Percentiles rank a stretch among this genome's conserved stretches.
Conservation (phyloP, 176 grass and related monocot species). For the Ensete ventricosum region DNA sequence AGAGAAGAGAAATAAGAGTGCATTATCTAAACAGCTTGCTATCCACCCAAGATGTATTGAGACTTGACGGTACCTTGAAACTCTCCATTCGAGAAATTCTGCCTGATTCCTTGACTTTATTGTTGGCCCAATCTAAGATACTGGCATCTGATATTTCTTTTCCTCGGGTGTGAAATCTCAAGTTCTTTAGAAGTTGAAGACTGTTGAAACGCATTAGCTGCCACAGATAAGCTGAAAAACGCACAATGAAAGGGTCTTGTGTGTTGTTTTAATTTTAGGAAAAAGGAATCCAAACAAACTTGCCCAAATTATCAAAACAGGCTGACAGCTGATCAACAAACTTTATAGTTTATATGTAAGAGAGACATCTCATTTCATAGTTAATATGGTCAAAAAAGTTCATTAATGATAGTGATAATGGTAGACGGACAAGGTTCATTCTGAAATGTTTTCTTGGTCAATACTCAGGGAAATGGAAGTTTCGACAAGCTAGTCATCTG, state of each 20-base stretch:
- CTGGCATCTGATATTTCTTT: constrained; percentile 81
- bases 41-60: not conserved
- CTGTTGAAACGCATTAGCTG: constrained; percentile 96
- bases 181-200: constrained; percentile 78
- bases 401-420: no score
- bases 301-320: no score
- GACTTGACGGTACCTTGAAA: constrained; percentile 55
- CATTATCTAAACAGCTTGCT: not conserved
- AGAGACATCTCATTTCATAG: no score
- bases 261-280: no score
- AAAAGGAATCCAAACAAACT: no score
- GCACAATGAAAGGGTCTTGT: not conserved
- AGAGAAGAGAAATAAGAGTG: not conserved
- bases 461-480: no score
- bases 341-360: no score
- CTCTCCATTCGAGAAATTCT: constrained; percentile 74
- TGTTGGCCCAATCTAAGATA: constrained; percentile 88
- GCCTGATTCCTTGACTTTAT: constrained; percentile 80
- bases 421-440: no score
- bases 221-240: constrained; percentile 72
- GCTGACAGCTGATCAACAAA: no score
- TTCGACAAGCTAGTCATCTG: no score
- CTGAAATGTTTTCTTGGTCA: no score
- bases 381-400: no score
- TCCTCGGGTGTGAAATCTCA: constrained; percentile 81